These are phyloP conservation scores for Trypanosomatidae sp. DNA, from an alignment of 208 protist species.

Conservation along the genomic window DNA sequence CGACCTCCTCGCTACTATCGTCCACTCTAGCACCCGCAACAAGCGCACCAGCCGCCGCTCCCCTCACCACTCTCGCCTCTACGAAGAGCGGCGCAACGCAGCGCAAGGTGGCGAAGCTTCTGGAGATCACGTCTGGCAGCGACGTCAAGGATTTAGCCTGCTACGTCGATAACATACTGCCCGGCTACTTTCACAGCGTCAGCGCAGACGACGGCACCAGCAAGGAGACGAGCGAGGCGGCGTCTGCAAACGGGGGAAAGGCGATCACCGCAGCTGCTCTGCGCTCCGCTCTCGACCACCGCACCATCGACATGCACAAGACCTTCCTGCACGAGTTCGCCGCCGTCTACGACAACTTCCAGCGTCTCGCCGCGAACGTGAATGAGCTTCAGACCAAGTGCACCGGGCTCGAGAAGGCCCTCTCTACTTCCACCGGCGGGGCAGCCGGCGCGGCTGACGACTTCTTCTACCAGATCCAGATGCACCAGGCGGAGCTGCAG, in stretches of 20 bases:
- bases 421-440: conserved; percentile 3
- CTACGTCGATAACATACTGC: conserved; percentile 62
- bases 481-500: conserved; percentile 31
- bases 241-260: not conserved
- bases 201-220: not conserved
- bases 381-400: conserved; percentile 49
- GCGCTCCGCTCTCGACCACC: conserved; percentile 52
- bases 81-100: conserved; percentile 19
- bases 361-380: conserved; percentile 43
- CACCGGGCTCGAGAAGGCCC: conserved; percentile 16
- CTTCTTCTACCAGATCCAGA: conserved; percentile 26
- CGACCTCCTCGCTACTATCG: not conserved
- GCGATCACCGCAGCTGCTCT: conserved; percentile 28
- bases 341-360: conserved; percentile 53
- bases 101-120: conserved; percentile 37
- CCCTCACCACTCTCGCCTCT: not conserved
- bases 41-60: not conserved
- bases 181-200: conserved; percentile 32
- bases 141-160: conserved; percentile 57
- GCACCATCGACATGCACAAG: conserved; percentile 57
- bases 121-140: conserved; percentile 60
- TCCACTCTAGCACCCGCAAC: not conserved
- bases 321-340: conserved; percentile 61
- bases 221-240: too few relatives aligned
- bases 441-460: conserved; percentile 13